Base-by-base conservation (phyloP, 129 eudicot genomes). In the Arctium minus region DNA sequence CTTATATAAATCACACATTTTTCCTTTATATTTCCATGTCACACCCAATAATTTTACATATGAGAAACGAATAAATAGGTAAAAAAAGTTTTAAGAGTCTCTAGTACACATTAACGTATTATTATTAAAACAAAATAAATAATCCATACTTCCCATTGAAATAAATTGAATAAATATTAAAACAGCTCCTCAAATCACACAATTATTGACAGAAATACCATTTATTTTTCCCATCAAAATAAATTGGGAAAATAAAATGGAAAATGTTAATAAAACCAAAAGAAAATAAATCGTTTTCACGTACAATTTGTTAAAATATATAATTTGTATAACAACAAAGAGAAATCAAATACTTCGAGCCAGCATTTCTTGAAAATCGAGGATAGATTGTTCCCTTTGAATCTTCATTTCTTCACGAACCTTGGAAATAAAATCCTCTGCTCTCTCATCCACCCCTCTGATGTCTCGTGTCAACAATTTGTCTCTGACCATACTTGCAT, bases 341-440 rank as follows among this genome's bases (percentile, higher is more conserved):
- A 80, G 56, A 65, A 84, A 74, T 85, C 78, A 94, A 33, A 83
- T 86, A 67, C 94, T 83, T 81, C 98, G 84, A 79, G 91, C 92
- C 37, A 94, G 77, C 97, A 94, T 94, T 60, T 94, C 92, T 32
- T 94, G 92, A 72, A 83, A 94, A 18, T 94, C 96, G n/a, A 87
- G 62, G 15, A 94, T 76, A 3, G 98, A 94, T 84, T 92, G 91
- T 80, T 94, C 94, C 81, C 96, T 90, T 75, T 94, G 81, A 83
- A 94, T 89, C 90, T 80, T 85, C 94, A 91, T 84, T 15, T 92
- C 89, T 36, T 89, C 75, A 1, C 92, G 86, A 79, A 92, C 87
- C 79, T 84, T 92, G 0, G 83, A 84, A 3, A 92, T 94, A 62
- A 89, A 94, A 18, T 89, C 98, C 70, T 87, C 97, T 4, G 98